These are phyloP conservation scores for Dactylorhiza incarnata DNA, from an alignment of 106 monocot species.

Conservation along the genomic window DNA sequence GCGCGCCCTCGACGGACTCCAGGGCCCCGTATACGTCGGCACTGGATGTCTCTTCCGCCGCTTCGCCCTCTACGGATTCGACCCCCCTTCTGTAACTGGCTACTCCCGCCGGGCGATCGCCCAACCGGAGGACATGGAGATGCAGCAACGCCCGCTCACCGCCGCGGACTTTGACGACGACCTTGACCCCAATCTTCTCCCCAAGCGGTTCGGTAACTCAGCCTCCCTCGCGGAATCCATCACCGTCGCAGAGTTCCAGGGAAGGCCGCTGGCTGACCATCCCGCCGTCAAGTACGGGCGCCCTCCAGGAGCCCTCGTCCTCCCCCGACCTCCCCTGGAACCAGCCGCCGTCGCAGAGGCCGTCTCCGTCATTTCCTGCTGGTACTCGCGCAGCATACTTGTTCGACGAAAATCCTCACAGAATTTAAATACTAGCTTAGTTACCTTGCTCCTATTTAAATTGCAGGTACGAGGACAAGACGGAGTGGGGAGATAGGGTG, in stretches of 20 bases:
- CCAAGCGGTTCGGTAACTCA: constrained; percentile 51
- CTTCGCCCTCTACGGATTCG: constrained; percentile 56
- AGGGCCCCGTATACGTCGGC: constrained; percentile 65
- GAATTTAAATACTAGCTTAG: neutral
- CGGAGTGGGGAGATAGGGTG: constrained; percentile 58
- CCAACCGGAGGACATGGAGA: constrained; percentile 14
- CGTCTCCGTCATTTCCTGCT: constrained; percentile 66
- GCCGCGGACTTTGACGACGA: constrained; percentile 29
- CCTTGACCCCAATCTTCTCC: constrained; percentile 18
- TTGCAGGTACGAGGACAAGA: constrained; percentile 66
- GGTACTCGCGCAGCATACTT: constrained; percentile 10
- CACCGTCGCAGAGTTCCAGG: constrained; percentile 41
- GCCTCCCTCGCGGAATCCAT: constrained; percentile 49
- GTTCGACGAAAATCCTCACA: neutral
- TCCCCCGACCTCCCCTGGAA: constrained; percentile 39
- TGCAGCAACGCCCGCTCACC: constrained; percentile 20
- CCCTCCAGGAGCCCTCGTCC: constrained; percentile 38
- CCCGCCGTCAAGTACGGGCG: constrained; percentile 49
- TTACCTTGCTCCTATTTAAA: neutral
- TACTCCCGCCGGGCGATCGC: constrained; percentile 10
- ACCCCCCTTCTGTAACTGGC: constrained; percentile 37
- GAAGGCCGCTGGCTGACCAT: constrained; percentile 56
- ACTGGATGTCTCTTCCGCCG: constrained; percentile 63
- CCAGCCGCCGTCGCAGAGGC: constrained; percentile 49
- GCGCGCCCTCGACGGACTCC: constrained; percentile 65